Conservation (phyloP, 306 rosid genomes). For the Carpinus viminea region DNA sequence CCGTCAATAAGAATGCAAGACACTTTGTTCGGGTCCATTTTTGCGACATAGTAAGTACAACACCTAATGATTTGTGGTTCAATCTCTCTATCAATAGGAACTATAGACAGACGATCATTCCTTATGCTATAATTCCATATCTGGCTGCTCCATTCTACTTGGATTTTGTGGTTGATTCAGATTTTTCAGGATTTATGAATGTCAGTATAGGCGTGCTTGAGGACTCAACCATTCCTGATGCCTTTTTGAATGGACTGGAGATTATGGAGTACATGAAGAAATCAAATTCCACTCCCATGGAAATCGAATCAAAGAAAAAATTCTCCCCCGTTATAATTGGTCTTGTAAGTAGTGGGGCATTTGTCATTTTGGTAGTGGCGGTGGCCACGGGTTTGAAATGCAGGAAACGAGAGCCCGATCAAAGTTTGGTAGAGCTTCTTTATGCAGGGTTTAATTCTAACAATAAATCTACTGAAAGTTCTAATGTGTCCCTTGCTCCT, state of each 20-base stretch:
- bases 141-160: conserved; percentile 25
- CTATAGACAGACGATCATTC: rapidly evolving
- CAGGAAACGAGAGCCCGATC: conserved; percentile 17
- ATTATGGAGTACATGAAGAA: conserved; percentile 30
- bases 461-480: conserved; percentile 11
- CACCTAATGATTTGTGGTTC: rapidly evolving
- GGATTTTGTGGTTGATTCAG: conserved; percentile 37
- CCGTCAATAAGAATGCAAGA: conserved; percentile 21
- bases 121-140: rapidly evolving
- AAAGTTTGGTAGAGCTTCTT: conserved; percentile 23
- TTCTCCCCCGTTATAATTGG: conserved; percentile 20
- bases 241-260: conserved; percentile 48
- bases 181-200: conserved; percentile 15
- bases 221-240: rapidly evolving
- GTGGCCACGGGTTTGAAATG: conserved; percentile 21
- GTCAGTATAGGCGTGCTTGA: not conserved
- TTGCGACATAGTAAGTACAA: not conserved
- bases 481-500: not conserved
- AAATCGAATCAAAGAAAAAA: not conserved
- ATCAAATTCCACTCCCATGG: not conserved
- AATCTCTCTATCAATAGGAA: not conserved
- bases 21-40: conserved; percentile 43
- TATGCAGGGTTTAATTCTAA: conserved; percentile 35
- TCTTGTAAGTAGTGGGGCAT: conserved; percentile 24
- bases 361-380: not conserved